phyloP scores from a whole-genome alignment of 176 grass and related monocot species.

The Tillandsia fasciculata region DNA sequence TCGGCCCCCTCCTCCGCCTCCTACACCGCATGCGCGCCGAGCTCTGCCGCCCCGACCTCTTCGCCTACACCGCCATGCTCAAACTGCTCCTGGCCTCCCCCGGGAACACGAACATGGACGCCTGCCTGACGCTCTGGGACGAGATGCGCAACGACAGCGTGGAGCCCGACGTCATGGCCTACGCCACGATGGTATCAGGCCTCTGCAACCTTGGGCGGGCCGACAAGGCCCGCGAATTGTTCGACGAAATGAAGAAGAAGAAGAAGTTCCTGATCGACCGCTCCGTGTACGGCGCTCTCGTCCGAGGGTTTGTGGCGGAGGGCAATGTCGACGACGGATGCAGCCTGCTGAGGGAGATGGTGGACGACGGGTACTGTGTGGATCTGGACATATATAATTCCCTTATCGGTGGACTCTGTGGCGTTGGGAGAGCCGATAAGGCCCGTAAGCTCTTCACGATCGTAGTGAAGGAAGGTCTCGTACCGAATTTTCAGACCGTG shows the following conservation, averaged over 20 bases:
- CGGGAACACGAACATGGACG: constrained; percentile 47
- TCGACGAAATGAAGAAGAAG: constrained; percentile 59
- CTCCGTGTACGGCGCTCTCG: constrained; percentile 43
- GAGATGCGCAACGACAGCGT: constrained; percentile 63
- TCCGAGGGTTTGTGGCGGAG: constrained; percentile 43
- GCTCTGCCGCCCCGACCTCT: constrained; percentile 61
- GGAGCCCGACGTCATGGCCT: constrained; percentile 49
- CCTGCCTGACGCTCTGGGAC: constrained; percentile 77
- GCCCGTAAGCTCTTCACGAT: constrained; percentile 61
- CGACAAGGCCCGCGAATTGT: constrained; percentile 44
- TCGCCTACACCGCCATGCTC: constrained; percentile 67
- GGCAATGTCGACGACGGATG: constrained; percentile 49
- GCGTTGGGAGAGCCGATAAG: constrained; percentile 47
- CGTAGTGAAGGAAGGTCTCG: constrained; percentile 52
- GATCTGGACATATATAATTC: constrained; percentile 69
- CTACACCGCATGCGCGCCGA: constrained; percentile 45
- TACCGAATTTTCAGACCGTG: constrained; percentile 41
- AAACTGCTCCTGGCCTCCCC: constrained; percentile 42
- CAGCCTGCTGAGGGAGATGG: constrained; percentile 64
- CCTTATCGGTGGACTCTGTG: constrained; percentile 64
- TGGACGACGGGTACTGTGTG: constrained; percentile 53
- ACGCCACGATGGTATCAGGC: constrained; percentile 52
- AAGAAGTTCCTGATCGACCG: constrained; percentile 62
- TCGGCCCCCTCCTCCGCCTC: constrained; percentile 39
- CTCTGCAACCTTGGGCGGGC: constrained; percentile 53